A percentile compares a stretch with the other conserved stretches of the same genome.
Evolutionary conservation across 177 flowering plant species (phyloP).

Genomic region (Telopea speciosissima): DNA sequence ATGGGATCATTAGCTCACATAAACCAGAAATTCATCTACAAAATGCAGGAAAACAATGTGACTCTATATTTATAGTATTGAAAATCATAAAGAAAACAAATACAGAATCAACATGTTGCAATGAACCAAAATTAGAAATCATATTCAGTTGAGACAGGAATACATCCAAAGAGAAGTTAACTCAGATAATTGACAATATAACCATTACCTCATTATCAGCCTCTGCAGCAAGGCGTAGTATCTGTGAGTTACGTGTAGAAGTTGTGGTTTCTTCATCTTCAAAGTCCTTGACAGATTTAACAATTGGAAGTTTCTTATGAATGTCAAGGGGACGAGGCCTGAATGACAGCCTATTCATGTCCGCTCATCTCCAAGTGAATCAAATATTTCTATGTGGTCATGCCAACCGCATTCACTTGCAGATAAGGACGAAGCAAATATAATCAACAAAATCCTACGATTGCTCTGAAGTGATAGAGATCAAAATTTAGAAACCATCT

Average conservation of each 20-base stretch:
- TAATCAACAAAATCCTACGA: background rate
- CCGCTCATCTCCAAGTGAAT: slow-evolving; percentile 26
- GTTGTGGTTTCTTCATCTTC: slow-evolving; percentile 83
- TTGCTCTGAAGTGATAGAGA: background rate
- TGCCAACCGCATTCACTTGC: slow-evolving; percentile 13
- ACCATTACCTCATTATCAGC: slow-evolving; percentile 53
- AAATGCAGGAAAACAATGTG: background rate
- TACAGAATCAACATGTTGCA: background rate
- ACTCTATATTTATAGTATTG: background rate
- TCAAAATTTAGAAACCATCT: background rate
- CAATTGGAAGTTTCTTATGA: slow-evolving; percentile 91
- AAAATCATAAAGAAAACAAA: background rate
- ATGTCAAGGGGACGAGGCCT: slow-evolving; percentile 97
- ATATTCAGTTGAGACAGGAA: background rate
- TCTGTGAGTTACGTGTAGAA: slow-evolving; percentile 71
- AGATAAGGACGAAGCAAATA: background rate
- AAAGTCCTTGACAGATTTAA: slow-evolving; percentile 81
- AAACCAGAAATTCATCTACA: background rate
- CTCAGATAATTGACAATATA: background rate
- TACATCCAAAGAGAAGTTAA: background rate
- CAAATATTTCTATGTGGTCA: slow-evolving; percentile 16
- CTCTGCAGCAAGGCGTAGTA: slow-evolving; percentile 49
- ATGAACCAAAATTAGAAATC: background rate
- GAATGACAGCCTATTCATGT: slow-evolving; percentile 84
- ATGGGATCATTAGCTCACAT: background rate